Percentiles rank a stretch among this genome's conserved stretches.
Conservation (phyloP, 2,329 filamentous ascomycete species). For the Huntiella abstrusa region DNA sequence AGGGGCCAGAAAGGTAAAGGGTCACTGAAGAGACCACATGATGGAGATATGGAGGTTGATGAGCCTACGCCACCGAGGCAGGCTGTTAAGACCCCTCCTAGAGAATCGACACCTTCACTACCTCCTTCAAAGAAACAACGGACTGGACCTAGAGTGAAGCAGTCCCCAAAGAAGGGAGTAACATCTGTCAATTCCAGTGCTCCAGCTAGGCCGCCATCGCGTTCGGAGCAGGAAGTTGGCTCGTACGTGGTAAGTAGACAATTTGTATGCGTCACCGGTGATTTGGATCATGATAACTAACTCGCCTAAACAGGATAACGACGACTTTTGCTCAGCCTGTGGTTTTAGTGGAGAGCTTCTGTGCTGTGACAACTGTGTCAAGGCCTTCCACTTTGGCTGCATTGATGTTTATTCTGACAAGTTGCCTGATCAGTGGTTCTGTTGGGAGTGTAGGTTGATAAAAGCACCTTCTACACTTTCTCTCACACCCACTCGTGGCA, state of each 20-base stretch:
- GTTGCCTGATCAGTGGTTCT: slow-evolving; percentile 67
- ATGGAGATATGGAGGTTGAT: slow-evolving; percentile 31
- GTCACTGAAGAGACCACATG: slow-evolving; percentile 32
- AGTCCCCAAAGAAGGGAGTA: slow-evolving; percentile 60
- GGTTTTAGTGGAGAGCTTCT: slow-evolving; percentile 67
- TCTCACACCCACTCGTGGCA: slow-evolving; percentile 22
- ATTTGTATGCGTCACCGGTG: not conserved
- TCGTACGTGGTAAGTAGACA: slow-evolving; percentile 30
- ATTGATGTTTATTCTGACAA: slow-evolving; percentile 54
- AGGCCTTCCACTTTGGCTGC: slow-evolving; percentile 80
- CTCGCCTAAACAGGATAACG: slow-evolving; percentile 43
- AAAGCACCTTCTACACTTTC: slow-evolving; percentile 16
- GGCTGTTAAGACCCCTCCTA: slow-evolving; percentile 31
- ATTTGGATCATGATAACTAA: not conserved
- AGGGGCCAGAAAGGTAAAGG: slow-evolving; percentile 16
- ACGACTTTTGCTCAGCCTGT: slow-evolving; percentile 79
- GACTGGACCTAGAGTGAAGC: slow-evolving; percentile 45
- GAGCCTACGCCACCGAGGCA: slow-evolving; percentile 31
- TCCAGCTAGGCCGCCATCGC: slow-evolving; percentile 41
- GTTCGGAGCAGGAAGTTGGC: slow-evolving; percentile 1
- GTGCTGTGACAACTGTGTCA: slow-evolving; percentile 82
- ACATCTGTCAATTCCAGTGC: slow-evolving; percentile 42
- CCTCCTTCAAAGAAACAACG: slow-evolving; percentile 40
- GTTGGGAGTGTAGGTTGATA: slow-evolving; percentile 44
- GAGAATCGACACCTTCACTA: slow-evolving; percentile 39